A percentile compares a stretch with the other conserved stretches of the same genome.
phyloP scores from a whole-genome alignment of 2,329 filamentous ascomycete species.

The Sordariomycetes sp. region DNA sequence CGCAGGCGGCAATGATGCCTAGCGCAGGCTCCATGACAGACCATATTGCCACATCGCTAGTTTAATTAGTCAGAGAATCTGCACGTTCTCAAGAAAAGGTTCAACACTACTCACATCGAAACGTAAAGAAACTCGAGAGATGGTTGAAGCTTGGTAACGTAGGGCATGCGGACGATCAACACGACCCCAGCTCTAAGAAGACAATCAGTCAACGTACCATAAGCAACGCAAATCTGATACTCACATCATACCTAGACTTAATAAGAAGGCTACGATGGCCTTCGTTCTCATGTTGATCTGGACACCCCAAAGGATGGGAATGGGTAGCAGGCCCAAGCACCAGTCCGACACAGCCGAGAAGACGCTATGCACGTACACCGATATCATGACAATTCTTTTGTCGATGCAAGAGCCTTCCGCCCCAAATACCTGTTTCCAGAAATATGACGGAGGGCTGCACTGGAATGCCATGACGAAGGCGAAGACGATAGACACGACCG shows the following conservation, averaged over 20 bases:
- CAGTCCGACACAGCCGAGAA: slow-evolving; percentile 36
- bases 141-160: slow-evolving; percentile 16
- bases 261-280: slow-evolving; percentile 31
- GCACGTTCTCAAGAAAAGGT: background rate
- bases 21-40: slow-evolving; percentile 21
- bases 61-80: background rate
- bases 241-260: slow-evolving; percentile 41
- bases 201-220: slow-evolving; percentile 3
- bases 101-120: slow-evolving; percentile 15
- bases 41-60: slow-evolving; percentile 21
- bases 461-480: slow-evolving; percentile 40
- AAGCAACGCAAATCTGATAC: slow-evolving; percentile 5
- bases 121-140: slow-evolving; percentile 18
- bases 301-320: slow-evolving; percentile 40
- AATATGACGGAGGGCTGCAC: slow-evolving; percentile 36
- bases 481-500: slow-evolving; percentile 23
- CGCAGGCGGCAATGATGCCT: slow-evolving; percentile 21
- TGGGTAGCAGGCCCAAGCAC: slow-evolving; percentile 37
- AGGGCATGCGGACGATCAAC: slow-evolving; percentile 26
- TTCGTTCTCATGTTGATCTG: slow-evolving; percentile 38
- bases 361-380: slow-evolving; percentile 35
- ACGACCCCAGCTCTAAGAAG: slow-evolving; percentile 25
- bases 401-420: slow-evolving; percentile 28
- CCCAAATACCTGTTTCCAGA: slow-evolving; percentile 33
- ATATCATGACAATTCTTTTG: slow-evolving; percentile 25